phyloP scores from a whole-genome alignment of 2,329 filamentous ascomycete species.

The Xylaria sp. region DNA sequence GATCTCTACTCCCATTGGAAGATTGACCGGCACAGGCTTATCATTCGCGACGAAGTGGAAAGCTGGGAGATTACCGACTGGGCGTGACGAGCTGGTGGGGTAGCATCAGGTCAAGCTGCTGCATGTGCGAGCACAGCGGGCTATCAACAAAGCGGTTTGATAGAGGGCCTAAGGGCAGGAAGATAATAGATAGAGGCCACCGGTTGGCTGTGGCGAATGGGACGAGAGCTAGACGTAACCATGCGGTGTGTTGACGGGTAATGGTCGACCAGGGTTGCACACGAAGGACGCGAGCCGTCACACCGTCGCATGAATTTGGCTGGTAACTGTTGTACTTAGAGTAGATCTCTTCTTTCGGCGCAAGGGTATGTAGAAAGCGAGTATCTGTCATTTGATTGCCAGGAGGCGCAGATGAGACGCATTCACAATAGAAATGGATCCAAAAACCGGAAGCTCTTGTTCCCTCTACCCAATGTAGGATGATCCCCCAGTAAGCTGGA shows the following conservation, averaged over 20 bases:
- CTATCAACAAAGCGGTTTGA: conserved; percentile 32
- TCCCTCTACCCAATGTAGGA: conserved; percentile 44
- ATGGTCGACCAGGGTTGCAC: conserved; percentile 24
- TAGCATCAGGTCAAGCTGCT: conserved; percentile 40
- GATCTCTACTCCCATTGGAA: conserved; percentile 73
- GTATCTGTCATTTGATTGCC: conserved; percentile 24
- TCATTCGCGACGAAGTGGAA: conserved; percentile 71
- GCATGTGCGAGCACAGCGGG: conserved; percentile 37
- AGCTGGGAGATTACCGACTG: conserved; percentile 73
- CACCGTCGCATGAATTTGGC: conserved; percentile 19
- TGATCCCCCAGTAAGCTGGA: conserved; percentile 34
- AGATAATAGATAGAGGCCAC: conserved; percentile 25
- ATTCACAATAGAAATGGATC: conserved; percentile 35
- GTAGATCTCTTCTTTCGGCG: conserved; percentile 36
- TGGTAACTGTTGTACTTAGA: conserved; percentile 37
- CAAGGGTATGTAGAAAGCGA: conserved; percentile 31
- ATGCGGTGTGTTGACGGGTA: conserved; percentile 21
- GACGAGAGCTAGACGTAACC: conserved; percentile 8
- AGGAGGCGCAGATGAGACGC: conserved; percentile 28
- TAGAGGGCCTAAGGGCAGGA: conserved; percentile 22
- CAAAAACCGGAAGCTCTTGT: conserved; percentile 41
- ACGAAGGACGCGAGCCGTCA: conserved; percentile 25
- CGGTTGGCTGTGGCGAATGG: conserved; percentile 29
- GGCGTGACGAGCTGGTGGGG: conserved; percentile 50
- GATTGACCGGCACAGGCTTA: conserved; percentile 76